phyloP scores from a whole-genome alignment of 2,329 filamentous ascomycete genomes.

The Blastomyces emzantsi region DNA sequence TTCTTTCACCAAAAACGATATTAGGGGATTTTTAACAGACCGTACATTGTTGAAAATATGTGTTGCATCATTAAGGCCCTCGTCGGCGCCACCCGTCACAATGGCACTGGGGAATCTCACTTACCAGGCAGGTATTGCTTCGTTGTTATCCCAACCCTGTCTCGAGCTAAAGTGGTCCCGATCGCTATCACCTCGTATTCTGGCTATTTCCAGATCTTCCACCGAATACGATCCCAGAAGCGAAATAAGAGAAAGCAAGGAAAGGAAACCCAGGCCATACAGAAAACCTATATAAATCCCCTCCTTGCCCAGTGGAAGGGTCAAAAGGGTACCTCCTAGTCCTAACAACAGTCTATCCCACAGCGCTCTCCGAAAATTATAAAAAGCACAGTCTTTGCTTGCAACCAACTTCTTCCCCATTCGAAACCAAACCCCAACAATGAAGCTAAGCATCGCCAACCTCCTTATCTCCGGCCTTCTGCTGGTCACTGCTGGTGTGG shows the following conservation, averaged over 20 bases:
- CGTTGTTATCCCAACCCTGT: background rate
- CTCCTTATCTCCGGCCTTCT: background rate
- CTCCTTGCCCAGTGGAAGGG: background rate
- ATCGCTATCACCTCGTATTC: background rate
- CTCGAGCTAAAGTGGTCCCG: background rate
- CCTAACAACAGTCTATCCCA: background rate
- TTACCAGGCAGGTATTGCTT: no score
- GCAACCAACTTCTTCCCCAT: background rate
- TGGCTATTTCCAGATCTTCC: background rate
- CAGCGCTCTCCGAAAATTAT: background rate
- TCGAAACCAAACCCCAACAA: background rate
- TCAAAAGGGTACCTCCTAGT: background rate
- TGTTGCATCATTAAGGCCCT: background rate
- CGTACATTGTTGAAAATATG: background rate
- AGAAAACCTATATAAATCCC: background rate
- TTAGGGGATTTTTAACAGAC: background rate
- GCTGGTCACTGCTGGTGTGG: background rate
- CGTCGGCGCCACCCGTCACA: background rate
- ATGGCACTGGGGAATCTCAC: background rate
- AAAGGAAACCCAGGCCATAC: background rate
- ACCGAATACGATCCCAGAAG: background rate
- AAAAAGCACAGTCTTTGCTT: background rate
- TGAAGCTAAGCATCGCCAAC: slow-evolving; percentile 6
- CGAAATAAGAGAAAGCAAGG: background rate
- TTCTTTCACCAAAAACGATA: background rate